Evolutionary conservation across 306 rosid genomes (phyloP).

Genomic region (Sindora glabra): DNA sequence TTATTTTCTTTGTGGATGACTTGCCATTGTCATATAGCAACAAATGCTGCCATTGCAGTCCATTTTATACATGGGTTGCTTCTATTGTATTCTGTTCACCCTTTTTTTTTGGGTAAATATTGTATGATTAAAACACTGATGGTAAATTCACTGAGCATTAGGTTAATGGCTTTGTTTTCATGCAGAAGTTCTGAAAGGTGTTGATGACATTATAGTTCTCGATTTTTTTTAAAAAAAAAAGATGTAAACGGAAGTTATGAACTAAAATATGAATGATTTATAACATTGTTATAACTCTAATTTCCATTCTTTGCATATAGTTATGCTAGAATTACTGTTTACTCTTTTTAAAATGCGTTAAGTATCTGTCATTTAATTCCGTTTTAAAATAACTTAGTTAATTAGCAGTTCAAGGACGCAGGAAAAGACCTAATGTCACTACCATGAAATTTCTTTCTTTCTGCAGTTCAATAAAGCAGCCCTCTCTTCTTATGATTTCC

Average conservation of each 20-base stretch:
- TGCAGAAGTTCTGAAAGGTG: not conserved
- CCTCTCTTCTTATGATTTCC: slow-evolving; percentile 60
- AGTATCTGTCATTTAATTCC: not conserved
- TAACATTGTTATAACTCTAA: not conserved
- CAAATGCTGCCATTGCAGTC: no score
- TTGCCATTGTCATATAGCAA: no score
- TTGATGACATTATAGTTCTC: no score
- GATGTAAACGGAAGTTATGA: not conserved
- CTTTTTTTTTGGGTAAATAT: no score
- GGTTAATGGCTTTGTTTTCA: not conserved
- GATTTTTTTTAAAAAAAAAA: no score
- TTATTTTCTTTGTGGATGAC: no score
- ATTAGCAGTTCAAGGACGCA: not conserved
- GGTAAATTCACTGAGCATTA: not conserved
- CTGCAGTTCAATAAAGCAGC: slow-evolving; percentile 78
- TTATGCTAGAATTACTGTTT: not conserved
- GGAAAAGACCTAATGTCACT: not conserved
- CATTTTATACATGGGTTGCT: no score
- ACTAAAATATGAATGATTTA: not conserved
- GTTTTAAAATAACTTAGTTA: not conserved
- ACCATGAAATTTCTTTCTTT: slow-evolving; percentile 5
- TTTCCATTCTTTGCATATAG: not conserved
- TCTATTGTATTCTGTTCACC: no score
- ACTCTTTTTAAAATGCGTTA: not conserved
- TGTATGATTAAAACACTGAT: not conserved